Evolutionary conservation across 257 asterid species (phyloP).

Genomic region (Penstemon barbatus): DNA sequence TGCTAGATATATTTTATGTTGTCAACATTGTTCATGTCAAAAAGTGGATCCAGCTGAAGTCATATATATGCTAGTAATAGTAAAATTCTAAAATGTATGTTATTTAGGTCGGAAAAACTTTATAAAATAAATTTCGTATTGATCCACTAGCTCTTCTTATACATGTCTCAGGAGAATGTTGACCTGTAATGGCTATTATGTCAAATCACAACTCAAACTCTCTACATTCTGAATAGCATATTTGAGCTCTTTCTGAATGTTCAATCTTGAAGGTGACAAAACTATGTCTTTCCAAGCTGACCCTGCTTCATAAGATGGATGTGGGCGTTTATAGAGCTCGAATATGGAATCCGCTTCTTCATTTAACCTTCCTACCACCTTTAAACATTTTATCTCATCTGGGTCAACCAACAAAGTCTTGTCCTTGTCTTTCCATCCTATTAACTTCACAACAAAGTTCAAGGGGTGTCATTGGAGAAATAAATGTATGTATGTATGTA

Average conservation of each 20-base stretch:
- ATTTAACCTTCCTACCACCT: slow-evolving; percentile 56
- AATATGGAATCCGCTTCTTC: slow-evolving; percentile 77
- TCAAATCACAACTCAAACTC: slow-evolving; percentile 4
- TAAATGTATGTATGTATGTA: not conserved
- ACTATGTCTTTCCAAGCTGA: slow-evolving; percentile 74
- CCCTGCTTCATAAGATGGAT: slow-evolving; percentile 35
- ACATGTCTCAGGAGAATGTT: slow-evolving; percentile 8
- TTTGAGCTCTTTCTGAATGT: slow-evolving; percentile 56
- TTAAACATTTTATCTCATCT: slow-evolving; percentile 62
- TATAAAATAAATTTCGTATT: not conserved
- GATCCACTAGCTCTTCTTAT: slow-evolving; percentile 8
- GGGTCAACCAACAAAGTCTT: slow-evolving; percentile 66
- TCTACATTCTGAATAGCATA: slow-evolving; percentile 55
- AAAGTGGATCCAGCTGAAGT: slow-evolving; percentile 11
- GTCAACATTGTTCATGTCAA: not conserved
- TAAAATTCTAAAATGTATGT: not conserved
- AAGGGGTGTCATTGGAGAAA: not conserved
- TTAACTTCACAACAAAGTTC: slow-evolving; percentile 46
- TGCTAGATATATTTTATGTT: not conserved
- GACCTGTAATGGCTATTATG: slow-evolving; percentile 1
- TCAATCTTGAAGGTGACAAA: slow-evolving; percentile 47
- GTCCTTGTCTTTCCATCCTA: slow-evolving; percentile 90
- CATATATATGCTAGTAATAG: not conserved
- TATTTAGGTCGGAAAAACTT: slow-evolving; percentile 9
- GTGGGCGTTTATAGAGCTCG: slow-evolving; percentile 52